Evolutionary conservation across 108 stramenopile genomes (phyloP), one percentile per base, ranked within the genome.

Genomic region (Cyclotella cryptica): DNA sequence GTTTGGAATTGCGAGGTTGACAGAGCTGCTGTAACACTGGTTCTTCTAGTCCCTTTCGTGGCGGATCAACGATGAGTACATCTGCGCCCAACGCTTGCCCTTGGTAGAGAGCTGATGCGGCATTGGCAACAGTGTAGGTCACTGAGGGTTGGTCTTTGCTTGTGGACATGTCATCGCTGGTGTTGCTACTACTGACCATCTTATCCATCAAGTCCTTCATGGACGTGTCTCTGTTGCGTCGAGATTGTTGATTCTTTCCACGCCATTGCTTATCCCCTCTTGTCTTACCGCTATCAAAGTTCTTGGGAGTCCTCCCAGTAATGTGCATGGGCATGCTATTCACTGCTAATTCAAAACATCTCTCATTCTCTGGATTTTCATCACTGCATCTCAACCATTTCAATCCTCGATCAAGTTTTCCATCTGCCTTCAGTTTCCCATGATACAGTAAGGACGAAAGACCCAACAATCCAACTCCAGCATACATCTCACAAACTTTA

Each of bases 1-100:
- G 94, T 10, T 88, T 84, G 1, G 85, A 66, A 76, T 95, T 89
- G 55, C 83, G 57, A 1, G 91, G 87, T 61, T 88, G 88, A 75
- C 91, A 93, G 13, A 95, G 67, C 74, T 88, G 87, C 17, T 84
- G 74, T 17, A 98, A 54, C n/a, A 98, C 97, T 39, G 89, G 85
- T 26, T 86, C 85, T 52, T 96, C 94, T 51, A 97, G 54, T 49
- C 95, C 96, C 79, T 96, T 98, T 40, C 97, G 77, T 0, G 98
- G 98, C 14, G 98, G 98, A 79, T 99, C 97, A 3, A 99, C 97
- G 63, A 99, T 85, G 10, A 99, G 61, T 11, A 96, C 96, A 52
- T 93, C 84, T 14, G 97, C 97, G 15, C 92, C 96, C 39, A 94
- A 79, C 12, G 95, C 93, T 79, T 96, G 88, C 14, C 97, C 97